These are phyloP conservation scores for Pistacia vera DNA, from an alignment of 345 rosid genomes.

Conservation along the genomic window DNA sequence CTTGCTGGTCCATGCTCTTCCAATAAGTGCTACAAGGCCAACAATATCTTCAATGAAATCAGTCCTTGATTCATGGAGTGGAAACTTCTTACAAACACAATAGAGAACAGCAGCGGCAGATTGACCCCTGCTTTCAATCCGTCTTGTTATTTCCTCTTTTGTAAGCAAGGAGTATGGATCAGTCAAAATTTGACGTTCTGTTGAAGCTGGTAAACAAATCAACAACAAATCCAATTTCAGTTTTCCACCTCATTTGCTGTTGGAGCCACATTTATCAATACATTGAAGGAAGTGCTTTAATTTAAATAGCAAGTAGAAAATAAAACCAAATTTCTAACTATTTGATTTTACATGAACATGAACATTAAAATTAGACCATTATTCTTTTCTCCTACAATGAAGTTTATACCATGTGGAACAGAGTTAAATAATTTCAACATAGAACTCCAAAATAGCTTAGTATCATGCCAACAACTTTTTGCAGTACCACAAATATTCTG, in stretches of 20 bases:
- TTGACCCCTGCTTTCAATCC: constrained; percentile 35
- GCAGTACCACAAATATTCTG: too few relatives aligned
- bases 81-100: constrained; percentile 17
- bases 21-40: constrained; percentile 64
- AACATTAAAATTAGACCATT: too few relatives aligned
- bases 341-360: too few relatives aligned
- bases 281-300: too few relatives aligned
- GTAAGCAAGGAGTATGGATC: constrained; percentile 30
- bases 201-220: constrained; percentile 34
- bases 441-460: too few relatives aligned
- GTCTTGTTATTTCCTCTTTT: constrained; percentile 45
- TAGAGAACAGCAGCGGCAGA: constrained; percentile 56
- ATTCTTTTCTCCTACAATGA: too few relatives aligned
- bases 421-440: too few relatives aligned
- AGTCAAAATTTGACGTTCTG: constrained; percentile 25
- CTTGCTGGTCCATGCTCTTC: constrained; percentile 40
- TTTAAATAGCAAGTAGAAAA: too few relatives aligned
- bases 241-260: neutral
- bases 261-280: too few relatives aligned
- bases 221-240: neutral
- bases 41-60: constrained; percentile 32
- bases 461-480: too few relatives aligned
- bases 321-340: too few relatives aligned
- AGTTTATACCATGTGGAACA: too few relatives aligned
- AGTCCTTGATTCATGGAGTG: constrained; percentile 11